These are phyloP conservation scores for Fusarium coffeatum DNA, from an alignment of 2,329 filamentous ascomycete genomes.

Conservation along the genomic window DNA sequence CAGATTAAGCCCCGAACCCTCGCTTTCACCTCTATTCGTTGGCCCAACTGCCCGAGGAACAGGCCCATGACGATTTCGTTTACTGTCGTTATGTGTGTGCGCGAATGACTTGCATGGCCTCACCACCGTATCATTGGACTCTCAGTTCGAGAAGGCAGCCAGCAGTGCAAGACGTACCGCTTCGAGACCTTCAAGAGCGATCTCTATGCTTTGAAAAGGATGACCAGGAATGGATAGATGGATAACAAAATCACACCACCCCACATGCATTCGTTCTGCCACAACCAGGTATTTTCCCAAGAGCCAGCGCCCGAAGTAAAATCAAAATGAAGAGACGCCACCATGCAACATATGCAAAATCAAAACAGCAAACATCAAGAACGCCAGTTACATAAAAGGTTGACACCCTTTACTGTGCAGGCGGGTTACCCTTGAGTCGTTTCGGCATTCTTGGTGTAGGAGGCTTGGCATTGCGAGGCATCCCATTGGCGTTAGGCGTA, in stretches of 20 bases:
- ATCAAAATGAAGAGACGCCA: slow-evolving; percentile 50
- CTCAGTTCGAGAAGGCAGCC: neutral
- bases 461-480: slow-evolving; percentile 65
- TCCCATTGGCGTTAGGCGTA: slow-evolving; percentile 64
- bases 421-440: slow-evolving; percentile 62
- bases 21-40: slow-evolving; percentile 34
- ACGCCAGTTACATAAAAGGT: neutral
- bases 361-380: slow-evolving; percentile 29
- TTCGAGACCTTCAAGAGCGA: slow-evolving; percentile 14
- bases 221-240: slow-evolving; percentile 13
- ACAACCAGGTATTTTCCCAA: slow-evolving; percentile 41
- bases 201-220: slow-evolving; percentile 25
- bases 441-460: slow-evolving; percentile 69
- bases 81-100: slow-evolving; percentile 31
- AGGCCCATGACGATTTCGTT: slow-evolving; percentile 33
- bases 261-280: slow-evolving; percentile 43
- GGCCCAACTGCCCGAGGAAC: slow-evolving; percentile 26
- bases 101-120: slow-evolving; percentile 7
- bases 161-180: neutral
- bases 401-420: slow-evolving; percentile 43
- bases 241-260: slow-evolving; percentile 25
- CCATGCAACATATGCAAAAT: slow-evolving; percentile 53
- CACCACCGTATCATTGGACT: slow-evolving; percentile 1
- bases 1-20: slow-evolving; percentile 46
- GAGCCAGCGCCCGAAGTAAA: slow-evolving; percentile 24